A percentile compares a stretch with the other conserved stretches of the same genome.
Conservation (phyloP, 2,329 filamentous ascomycete genomes). For the Coniella lustricola region DNA sequence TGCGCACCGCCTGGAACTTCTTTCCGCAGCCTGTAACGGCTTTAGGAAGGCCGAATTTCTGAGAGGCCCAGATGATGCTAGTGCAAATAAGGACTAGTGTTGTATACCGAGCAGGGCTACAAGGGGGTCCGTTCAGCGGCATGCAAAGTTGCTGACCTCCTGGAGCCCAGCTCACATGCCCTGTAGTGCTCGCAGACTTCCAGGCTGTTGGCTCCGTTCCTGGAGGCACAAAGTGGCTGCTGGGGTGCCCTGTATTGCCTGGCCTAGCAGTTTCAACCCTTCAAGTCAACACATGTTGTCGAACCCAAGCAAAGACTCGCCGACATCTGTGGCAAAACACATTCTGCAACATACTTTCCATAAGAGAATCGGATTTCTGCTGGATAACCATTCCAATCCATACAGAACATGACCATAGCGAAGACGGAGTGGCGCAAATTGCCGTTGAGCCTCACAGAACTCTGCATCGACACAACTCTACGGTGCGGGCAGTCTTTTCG, state of each 20-base stretch:
- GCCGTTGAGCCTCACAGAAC: slow-evolving; percentile 72
- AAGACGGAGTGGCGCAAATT: slow-evolving; percentile 81
- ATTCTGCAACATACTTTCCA: no score
- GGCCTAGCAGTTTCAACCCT: no score
- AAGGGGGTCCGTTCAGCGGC: no score
- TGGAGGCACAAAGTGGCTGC: background rate
- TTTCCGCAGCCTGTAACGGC: slow-evolving; percentile 30
- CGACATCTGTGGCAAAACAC: background rate
- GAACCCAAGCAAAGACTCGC: background rate
- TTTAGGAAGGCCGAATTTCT: no score
- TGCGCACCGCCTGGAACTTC: slow-evolving; percentile 17
- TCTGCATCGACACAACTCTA: slow-evolving; percentile 90
- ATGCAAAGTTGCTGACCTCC: no score
- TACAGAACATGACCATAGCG: slow-evolving; percentile 23
- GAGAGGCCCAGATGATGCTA: slow-evolving; percentile 22
- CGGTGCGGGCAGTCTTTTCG: slow-evolving; percentile 95
- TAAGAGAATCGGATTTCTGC: no score
- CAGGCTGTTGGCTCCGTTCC: no score
- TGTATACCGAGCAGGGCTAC: background rate
- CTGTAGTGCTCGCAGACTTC: no score
- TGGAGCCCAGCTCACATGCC: no score
- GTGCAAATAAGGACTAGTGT: slow-evolving; percentile 20
- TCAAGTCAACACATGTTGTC: background rate
- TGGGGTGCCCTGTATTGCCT: no score
- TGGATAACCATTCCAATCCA: no score